Evolutionary conservation across 495 filamentous ascomycete species (phyloP).

Genomic region (Hyaloscypha finlandica): DNA sequence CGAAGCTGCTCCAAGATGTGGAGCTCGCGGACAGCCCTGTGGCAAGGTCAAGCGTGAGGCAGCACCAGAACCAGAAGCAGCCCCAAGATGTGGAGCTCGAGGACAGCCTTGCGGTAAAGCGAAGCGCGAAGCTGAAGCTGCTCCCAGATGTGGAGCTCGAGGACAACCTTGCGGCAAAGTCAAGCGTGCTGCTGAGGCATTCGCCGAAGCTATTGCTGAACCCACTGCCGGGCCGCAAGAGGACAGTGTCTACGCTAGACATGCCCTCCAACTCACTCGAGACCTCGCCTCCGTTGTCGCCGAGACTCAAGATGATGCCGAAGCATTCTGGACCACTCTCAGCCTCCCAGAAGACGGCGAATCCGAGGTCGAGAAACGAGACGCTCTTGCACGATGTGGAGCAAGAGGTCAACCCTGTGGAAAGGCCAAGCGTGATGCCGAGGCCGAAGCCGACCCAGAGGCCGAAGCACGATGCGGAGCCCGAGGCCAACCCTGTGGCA

Average conservation of each 20-base stretch:
- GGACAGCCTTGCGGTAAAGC: constrained; percentile 33
- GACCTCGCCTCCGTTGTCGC: constrained; percentile 36
- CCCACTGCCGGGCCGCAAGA: constrained; percentile 24
- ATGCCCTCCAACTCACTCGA: constrained; percentile 38
- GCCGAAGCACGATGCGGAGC: constrained; percentile 14
- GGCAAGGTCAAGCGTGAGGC: constrained; percentile 37
- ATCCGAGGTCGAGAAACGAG: constrained; percentile 29
- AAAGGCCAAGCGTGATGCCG: constrained; percentile 39
- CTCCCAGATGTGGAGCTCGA: constrained; percentile 6
- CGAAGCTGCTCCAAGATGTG: constrained; percentile 9
- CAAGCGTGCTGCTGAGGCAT: constrained; percentile 40
- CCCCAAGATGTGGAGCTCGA: constrained; percentile 7
- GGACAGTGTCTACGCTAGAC: constrained; percentile 31
- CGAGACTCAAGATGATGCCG: constrained; percentile 14
- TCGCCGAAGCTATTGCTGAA: constrained; percentile 29
- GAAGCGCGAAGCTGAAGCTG: constrained; percentile 40
- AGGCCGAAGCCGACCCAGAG: constrained; percentile 32
- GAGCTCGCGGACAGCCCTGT: constrained; percentile 23
- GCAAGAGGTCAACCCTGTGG: constrained; percentile 26
- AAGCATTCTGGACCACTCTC: constrained; percentile 7
- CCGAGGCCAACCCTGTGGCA: constrained; percentile 33
- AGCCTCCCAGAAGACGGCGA: constrained; percentile 16
- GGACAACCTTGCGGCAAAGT: constrained; percentile 33
- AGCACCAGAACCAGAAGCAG: not conserved
- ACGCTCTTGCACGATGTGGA: constrained; percentile 25